Conservation (phyloP, 352 stramenopile genomes). For the Phytophthora sp. region DNA sequence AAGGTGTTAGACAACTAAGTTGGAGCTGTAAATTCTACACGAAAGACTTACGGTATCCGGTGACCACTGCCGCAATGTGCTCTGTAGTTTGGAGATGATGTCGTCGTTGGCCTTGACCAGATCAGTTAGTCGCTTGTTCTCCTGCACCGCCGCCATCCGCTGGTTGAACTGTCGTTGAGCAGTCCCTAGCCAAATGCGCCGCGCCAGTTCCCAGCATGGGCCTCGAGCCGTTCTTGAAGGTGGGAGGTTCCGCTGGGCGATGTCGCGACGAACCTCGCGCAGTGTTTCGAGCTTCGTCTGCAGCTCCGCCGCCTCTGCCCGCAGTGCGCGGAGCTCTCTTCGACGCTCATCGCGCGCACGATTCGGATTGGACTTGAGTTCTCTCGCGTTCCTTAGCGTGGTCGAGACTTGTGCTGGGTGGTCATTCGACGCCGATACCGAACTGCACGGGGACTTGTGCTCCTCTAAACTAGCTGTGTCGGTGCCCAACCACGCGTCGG, state of each 20-base stretch:
- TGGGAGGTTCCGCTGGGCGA: not conserved
- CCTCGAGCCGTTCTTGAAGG: too few species aligned
- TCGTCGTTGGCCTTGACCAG: not conserved
- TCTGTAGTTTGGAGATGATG: slow-evolving; percentile 2
- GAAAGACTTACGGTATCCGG: not conserved
- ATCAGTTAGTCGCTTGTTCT: not conserved
- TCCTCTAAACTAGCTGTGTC: too few species aligned
- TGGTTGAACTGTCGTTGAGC: not conserved
- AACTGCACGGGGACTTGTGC: too few species aligned
- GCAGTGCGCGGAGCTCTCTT: not conserved
- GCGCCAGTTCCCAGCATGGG: not conserved
- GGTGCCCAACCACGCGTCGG: too few species aligned
- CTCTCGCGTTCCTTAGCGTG: too few species aligned
- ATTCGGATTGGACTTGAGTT: too few species aligned
- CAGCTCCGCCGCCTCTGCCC: not conserved
- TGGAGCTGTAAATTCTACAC: not conserved
- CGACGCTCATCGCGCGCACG: not conserved
- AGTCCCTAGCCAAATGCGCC: not conserved
- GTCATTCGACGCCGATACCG: too few species aligned
- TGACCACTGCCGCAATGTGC: not conserved
- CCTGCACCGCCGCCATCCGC: not conserved
- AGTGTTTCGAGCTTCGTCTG: not conserved
- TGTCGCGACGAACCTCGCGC: not conserved
- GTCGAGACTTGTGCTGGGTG: too few species aligned
- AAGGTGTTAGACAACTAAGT: not conserved